These are phyloP conservation scores for Solanum paucissectum DNA, from an alignment of 257 asterid genomes.

Conservation along the genomic window DNA sequence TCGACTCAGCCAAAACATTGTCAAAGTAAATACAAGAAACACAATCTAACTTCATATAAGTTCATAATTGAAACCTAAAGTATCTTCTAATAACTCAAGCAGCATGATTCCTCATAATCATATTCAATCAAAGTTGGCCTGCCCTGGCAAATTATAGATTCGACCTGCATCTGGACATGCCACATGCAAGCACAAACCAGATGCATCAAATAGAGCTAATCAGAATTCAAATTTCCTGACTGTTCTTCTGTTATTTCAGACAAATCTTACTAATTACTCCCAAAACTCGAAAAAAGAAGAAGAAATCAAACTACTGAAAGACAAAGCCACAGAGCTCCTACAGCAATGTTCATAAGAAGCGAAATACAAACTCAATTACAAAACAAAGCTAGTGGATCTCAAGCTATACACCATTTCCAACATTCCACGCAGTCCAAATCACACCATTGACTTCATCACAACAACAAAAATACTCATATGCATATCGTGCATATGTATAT, in stretches of 20 bases:
- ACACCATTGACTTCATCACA: neutral
- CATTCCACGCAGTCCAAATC: slow-evolving; percentile 9
- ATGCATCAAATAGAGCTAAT: neutral
- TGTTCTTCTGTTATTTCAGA: neutral
- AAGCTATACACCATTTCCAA: slow-evolving; percentile 10
- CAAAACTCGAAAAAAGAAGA: neutral
- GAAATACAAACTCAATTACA: slow-evolving; percentile 15
- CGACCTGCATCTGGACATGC: neutral
- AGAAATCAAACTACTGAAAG: neutral
- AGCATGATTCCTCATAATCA: neutral
- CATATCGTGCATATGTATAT: neutral
- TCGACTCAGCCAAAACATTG: neutral
- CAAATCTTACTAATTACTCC: neutral
- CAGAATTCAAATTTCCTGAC: neutral
- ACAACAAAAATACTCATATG: neutral
- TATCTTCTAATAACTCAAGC: neutral
- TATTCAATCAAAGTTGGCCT: neutral
- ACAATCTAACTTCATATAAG: neutral
- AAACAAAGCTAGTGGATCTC: slow-evolving; percentile 32
- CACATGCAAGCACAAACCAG: neutral
- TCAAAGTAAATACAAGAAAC: neutral
- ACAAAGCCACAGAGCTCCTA: slow-evolving; percentile 2
- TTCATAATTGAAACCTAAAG: neutral
- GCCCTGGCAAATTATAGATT: neutral
- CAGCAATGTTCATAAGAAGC: neutral